A percentile compares a stretch with the other conserved stretches of the same genome.
Conservation (phyloP, 495 filamentous ascomycete species). For the Cladorrhinum samala region DNA sequence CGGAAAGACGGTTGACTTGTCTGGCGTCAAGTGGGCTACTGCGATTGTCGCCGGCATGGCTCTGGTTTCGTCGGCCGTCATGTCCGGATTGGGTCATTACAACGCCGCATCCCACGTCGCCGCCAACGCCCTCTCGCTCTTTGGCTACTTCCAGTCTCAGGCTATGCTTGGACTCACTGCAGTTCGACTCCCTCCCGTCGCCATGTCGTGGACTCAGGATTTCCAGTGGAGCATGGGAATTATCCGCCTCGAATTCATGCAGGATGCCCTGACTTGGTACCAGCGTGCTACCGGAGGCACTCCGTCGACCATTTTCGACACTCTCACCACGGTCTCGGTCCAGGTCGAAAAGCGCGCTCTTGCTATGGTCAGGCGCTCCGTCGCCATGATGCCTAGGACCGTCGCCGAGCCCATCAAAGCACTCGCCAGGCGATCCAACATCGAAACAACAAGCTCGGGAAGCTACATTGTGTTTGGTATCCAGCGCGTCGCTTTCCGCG, state of each 20-base stretch:
- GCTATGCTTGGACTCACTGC: constrained; percentile 85
- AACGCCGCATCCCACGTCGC: constrained; percentile 96
- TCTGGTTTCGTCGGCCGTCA: constrained; percentile 75
- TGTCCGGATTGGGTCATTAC: constrained; percentile 79
- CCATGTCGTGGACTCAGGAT: constrained; percentile 93
- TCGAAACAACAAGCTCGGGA: constrained; percentile 43
- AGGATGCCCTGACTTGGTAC: constrained; percentile 91
- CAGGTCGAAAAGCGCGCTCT: constrained; percentile 72
- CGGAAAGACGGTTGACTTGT: constrained; percentile 85
- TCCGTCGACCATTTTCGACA: constrained; percentile 72
- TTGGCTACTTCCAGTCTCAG: constrained; percentile 96
- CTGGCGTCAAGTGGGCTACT: constrained; percentile 85
- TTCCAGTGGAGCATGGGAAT: constrained; percentile 99
- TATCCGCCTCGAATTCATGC: constrained; percentile 79
- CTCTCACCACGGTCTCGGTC: constrained; percentile 70
- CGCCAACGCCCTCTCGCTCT: constrained; percentile 87
- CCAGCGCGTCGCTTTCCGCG: constrained; percentile 80
- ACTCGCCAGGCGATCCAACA: constrained; percentile 40
- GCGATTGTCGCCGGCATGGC: constrained; percentile 85
- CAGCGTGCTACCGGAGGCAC: constrained; percentile 89
- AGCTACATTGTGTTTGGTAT: constrained; percentile 80
- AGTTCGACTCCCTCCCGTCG: constrained; percentile 79
- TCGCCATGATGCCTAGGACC: constrained; percentile 47
- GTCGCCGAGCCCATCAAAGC: constrained; percentile 35
- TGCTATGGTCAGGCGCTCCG: constrained; percentile 41